These are phyloP conservation scores for Trichoderma cornu-damae DNA, from an alignment of 2,329 filamentous ascomycete species.

Conservation along the genomic window DNA sequence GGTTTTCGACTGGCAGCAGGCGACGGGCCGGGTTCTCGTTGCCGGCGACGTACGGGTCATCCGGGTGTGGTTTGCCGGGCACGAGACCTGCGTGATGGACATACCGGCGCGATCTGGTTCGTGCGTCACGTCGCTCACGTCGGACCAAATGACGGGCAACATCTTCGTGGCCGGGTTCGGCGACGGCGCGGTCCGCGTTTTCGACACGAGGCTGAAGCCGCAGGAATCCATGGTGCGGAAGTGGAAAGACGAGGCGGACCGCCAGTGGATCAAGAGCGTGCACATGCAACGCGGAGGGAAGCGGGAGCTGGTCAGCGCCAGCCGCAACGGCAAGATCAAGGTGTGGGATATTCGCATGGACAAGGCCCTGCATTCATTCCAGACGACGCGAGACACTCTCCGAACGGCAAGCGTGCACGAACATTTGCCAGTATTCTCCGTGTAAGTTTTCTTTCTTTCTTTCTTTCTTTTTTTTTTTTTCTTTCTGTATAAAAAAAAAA, in stretches of 20 bases:
- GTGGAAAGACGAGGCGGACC: slow-evolving; percentile 83
- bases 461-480: neutral
- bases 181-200: slow-evolving; percentile 89
- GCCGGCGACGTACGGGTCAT: slow-evolving; percentile 95
- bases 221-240: slow-evolving; percentile 91
- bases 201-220: slow-evolving; percentile 79
- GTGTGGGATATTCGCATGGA: slow-evolving; percentile 95
- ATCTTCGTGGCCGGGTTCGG: slow-evolving; percentile 95
- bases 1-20: slow-evolving; percentile 98
- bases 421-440: slow-evolving; percentile 90
- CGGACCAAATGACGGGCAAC: slow-evolving; percentile 95
- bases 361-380: slow-evolving; percentile 65
- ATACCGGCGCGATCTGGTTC: slow-evolving; percentile 92
- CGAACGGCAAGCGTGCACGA: slow-evolving; percentile 90
- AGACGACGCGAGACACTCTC: slow-evolving; percentile 70
- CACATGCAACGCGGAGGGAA: slow-evolving; percentile 96
- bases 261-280: slow-evolving; percentile 91
- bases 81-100: slow-evolving; percentile 87
- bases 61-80: slow-evolving; percentile 90
- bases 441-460: slow-evolving; percentile 54
- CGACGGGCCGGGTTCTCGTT: slow-evolving; percentile 90
- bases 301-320: slow-evolving; percentile 83
- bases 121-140: slow-evolving; percentile 92
- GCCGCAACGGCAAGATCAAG: slow-evolving; percentile 86
- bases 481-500: too few relatives aligned